Conservation (phyloP, 2,329 filamentous ascomycete genomes). For the Colletotrichum eremochloae region DNA sequence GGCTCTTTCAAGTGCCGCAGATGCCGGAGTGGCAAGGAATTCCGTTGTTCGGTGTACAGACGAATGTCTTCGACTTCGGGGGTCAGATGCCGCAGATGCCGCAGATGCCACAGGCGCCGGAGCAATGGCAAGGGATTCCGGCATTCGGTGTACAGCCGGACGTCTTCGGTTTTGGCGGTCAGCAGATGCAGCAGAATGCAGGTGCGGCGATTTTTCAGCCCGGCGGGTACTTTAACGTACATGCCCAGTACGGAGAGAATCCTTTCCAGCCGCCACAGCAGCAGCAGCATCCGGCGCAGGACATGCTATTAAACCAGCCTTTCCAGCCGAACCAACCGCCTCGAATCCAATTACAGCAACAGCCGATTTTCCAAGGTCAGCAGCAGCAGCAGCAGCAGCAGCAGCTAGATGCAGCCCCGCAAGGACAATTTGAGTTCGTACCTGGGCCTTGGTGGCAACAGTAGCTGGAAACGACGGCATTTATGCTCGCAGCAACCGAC, state of each 20-base stretch:
- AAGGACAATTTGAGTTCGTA: not conserved
- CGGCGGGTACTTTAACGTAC: constrained; percentile 4
- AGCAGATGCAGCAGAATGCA: not conserved
- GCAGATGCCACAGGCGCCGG: not conserved
- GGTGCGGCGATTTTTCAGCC: not conserved
- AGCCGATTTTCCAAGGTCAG: not conserved
- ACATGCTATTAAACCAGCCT: not conserved
- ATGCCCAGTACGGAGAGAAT: constrained; percentile 1
- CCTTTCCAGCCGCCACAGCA: constrained; percentile 11
- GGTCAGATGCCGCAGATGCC: not conserved
- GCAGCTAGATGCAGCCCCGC: not conserved
- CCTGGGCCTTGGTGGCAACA: not conserved
- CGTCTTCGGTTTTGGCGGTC: not conserved
- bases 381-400: not conserved
- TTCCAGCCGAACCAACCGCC: not conserved
- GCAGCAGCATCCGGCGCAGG: not conserved
- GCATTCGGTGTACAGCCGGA: not conserved
- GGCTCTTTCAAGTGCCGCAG: not conserved
- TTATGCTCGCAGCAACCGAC: not conserved
- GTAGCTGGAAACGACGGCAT: not conserved
- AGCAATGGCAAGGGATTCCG: not conserved
- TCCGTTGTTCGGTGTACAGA: not conserved
- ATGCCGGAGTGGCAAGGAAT: not conserved
- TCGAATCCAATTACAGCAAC: not conserved
- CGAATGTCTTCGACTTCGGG: not conserved